These are phyloP conservation scores for Nothophaeocryptopus gaeumannii DNA, from an alignment of 2,329 filamentous ascomycete genomes.

Conservation along the genomic window DNA sequence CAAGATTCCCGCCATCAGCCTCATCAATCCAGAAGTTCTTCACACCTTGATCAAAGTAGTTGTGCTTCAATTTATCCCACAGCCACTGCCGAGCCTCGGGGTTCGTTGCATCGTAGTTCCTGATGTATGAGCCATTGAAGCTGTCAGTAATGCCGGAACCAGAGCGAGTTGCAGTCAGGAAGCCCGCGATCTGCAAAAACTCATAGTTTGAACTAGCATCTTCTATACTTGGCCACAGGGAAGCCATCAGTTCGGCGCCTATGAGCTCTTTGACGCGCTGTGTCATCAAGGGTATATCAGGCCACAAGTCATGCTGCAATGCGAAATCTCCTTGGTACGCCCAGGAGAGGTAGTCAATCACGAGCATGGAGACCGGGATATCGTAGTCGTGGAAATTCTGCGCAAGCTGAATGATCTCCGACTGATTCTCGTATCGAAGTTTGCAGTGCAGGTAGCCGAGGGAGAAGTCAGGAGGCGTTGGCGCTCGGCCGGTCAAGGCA, in stretches of 20 bases:
- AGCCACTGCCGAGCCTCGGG: slow-evolving; percentile 31
- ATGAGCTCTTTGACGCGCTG: slow-evolving; percentile 32
- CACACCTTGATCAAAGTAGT: slow-evolving; percentile 36
- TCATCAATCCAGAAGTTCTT: slow-evolving; percentile 38
- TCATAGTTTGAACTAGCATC: slow-evolving; percentile 31
- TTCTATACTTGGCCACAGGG: slow-evolving; percentile 33
- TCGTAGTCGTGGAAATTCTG: slow-evolving; percentile 31
- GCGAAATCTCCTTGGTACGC: slow-evolving; percentile 34
- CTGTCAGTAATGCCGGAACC: slow-evolving; percentile 32
- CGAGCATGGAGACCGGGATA: slow-evolving; percentile 34
- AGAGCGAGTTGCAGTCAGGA: slow-evolving; percentile 29
- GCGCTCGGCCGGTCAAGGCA: slow-evolving; percentile 32
- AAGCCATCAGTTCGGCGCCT: slow-evolving; percentile 36
- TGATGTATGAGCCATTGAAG: slow-evolving; percentile 34
- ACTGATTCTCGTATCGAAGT: slow-evolving; percentile 35
- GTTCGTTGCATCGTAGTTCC: slow-evolving; percentile 35
- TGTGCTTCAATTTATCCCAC: slow-evolving; percentile 30
- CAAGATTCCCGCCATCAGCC: slow-evolving; percentile 38
- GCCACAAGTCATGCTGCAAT: slow-evolving; percentile 32
- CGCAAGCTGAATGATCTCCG: slow-evolving; percentile 31
- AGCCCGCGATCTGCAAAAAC: slow-evolving; percentile 29
- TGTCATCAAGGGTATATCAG: slow-evolving; percentile 31
- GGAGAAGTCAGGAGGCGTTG: slow-evolving; percentile 31
- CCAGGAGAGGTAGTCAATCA: slow-evolving; percentile 35
- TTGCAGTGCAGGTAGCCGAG: slow-evolving; percentile 35